Percentiles rank a stretch among this genome's conserved stretches.
Evolutionary conservation across 2,329 filamentous ascomycete species (phyloP).

Genomic region (Magnaporthiopsis poae): DNA sequence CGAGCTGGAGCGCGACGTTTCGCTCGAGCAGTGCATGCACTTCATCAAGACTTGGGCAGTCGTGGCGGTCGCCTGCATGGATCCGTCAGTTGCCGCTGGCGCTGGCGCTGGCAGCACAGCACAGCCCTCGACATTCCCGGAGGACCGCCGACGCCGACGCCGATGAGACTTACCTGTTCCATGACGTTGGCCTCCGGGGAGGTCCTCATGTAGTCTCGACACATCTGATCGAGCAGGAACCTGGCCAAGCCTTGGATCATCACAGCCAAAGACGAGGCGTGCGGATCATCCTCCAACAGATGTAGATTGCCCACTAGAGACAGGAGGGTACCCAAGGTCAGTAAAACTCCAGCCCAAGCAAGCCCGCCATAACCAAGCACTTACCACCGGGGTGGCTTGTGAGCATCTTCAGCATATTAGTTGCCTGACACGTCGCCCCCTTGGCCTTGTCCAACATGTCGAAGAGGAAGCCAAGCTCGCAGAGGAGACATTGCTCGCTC

Average conservation of each 20-base stretch:
- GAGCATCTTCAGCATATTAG: slow-evolving; percentile 84
- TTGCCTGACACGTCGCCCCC: slow-evolving; percentile 89
- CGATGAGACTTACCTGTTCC: slow-evolving; percentile 48
- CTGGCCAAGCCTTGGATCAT: slow-evolving; percentile 81
- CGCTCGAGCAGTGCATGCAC: slow-evolving; percentile 79
- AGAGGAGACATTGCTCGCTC: slow-evolving; percentile 74
- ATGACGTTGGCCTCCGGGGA: slow-evolving; percentile 52
- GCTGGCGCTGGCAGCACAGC: no score
- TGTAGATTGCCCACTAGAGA: slow-evolving; percentile 37
- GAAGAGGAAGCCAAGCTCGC: slow-evolving; percentile 88
- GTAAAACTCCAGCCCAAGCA: not conserved
- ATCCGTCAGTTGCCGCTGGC: not conserved
- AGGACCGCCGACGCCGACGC: no score
- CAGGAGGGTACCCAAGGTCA: not conserved
- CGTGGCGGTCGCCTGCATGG: slow-evolving; percentile 50
- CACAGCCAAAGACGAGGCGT: slow-evolving; percentile 27
- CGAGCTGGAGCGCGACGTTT: slow-evolving; percentile 69
- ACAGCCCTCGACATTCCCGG: no score
- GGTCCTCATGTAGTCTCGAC: slow-evolving; percentile 64
- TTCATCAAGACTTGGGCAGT: slow-evolving; percentile 63
- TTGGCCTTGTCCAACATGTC: slow-evolving; percentile 97
- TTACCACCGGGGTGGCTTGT: slow-evolving; percentile 68
- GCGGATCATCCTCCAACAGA: slow-evolving; percentile 73
- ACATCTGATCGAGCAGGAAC: slow-evolving; percentile 75
- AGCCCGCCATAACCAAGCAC: slow-evolving; percentile 9